These are phyloP conservation scores for Cyberlindnera bimundalis DNA, from an alignment of 805 yeast species.

Conservation along the genomic window DNA sequence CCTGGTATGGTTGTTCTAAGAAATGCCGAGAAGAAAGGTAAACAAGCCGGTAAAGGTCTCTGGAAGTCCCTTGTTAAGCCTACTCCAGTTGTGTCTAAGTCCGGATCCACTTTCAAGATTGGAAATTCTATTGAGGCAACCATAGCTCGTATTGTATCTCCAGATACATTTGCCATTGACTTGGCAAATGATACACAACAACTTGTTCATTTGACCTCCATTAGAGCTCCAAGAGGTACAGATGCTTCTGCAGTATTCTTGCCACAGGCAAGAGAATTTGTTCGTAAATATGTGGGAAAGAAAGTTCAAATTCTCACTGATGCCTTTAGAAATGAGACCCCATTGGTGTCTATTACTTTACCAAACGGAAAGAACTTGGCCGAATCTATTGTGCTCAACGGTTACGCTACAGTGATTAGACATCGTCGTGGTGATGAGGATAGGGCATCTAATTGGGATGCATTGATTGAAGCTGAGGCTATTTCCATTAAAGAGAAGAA, in stretches of 20 bases:
- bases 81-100: conserved; percentile 17
- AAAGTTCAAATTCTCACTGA: conserved; percentile 58
- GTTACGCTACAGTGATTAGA: conserved; percentile 73
- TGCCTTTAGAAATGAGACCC: conserved; percentile 66
- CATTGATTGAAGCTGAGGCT: conserved; percentile 64
- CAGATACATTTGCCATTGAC: conserved; percentile 63
- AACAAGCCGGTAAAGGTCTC: conserved; percentile 48
- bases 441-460: conserved; percentile 75
- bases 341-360: conserved; percentile 55
- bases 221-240: conserved; percentile 67
- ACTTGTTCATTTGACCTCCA: conserved; percentile 72
- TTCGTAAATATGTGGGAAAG: conserved; percentile 71
- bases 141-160: conserved; percentile 58
- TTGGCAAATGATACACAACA: conserved; percentile 41
- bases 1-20: conserved; percentile 58
- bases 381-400: conserved; percentile 54
- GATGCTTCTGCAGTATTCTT: conserved; percentile 59
- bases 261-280: conserved; percentile 69
- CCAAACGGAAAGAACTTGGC: conserved; percentile 58
- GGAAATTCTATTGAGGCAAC: conserved; percentile 53
- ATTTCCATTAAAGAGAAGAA: conserved; percentile 50
- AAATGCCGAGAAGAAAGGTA: conserved; percentile 62
- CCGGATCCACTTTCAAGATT: conserved; percentile 31
- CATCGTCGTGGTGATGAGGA: conserved; percentile 73
- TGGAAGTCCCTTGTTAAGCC: conserved; percentile 43